phyloP scores from a whole-genome alignment of 805 yeast genomes.

The Nakazawaea ernobii region DNA sequence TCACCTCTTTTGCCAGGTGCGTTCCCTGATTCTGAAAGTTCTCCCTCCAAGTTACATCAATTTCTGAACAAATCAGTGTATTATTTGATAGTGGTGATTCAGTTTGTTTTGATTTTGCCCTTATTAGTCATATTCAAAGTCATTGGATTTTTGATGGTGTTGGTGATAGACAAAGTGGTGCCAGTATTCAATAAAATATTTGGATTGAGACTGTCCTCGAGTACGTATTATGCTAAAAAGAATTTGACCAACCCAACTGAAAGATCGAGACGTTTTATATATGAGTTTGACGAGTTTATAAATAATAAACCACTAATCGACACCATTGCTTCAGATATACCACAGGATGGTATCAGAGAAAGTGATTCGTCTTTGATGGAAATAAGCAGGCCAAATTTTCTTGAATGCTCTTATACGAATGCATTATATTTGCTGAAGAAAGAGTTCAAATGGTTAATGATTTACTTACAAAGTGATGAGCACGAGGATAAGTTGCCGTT shows the following conservation, averaged over 20 bases:
- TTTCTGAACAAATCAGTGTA: constrained; percentile 13
- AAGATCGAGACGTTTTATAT: constrained; percentile 26
- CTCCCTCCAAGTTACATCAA: constrained; percentile 18
- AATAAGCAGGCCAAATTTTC: constrained; percentile 34
- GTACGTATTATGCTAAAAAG: constrained; percentile 9
- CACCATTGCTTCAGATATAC: background rate
- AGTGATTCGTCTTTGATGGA: constrained; percentile 14
- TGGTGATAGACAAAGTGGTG: constrained; percentile 16
- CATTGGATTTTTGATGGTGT: constrained; percentile 14
- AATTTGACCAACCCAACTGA: constrained; percentile 21
- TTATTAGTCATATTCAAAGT: constrained; percentile 18
- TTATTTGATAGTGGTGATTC: constrained; percentile 12
- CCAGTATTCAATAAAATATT: constrained; percentile 20
- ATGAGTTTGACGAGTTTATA: constrained; percentile 24
- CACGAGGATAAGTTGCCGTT: constrained; percentile 57
- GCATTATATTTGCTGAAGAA: constrained; percentile 67
- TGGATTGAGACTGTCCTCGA: constrained; percentile 12
- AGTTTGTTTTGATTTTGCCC: constrained; percentile 21
- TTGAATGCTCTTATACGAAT: constrained; percentile 74
- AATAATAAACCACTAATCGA: constrained; percentile 8
- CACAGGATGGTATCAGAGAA: constrained; percentile 7
- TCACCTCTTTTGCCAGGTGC: constrained; percentile 17
- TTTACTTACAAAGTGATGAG: constrained; percentile 67
- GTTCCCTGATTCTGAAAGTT: constrained; percentile 13
- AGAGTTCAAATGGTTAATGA: constrained; percentile 65